Percentiles rank a stretch among this genome's conserved stretches.
Conservation (phyloP, 768 basidiomycete species). For the Mycena chlorophos region DNA sequence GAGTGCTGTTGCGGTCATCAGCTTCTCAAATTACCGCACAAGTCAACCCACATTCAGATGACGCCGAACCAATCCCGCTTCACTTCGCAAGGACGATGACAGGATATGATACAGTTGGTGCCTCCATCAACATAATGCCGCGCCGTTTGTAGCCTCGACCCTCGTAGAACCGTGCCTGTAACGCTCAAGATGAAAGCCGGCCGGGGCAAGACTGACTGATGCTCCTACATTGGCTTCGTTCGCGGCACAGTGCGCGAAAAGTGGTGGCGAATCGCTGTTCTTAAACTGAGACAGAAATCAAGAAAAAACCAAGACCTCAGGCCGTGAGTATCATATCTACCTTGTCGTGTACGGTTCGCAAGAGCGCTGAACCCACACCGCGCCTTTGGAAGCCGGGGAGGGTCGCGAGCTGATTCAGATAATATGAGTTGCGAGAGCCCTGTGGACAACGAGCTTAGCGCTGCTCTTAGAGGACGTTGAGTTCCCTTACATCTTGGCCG, state of each 20-base stretch:
- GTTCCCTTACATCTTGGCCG: conserved; percentile 11
- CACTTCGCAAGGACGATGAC: conserved; percentile 21
- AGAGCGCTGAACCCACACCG: conserved; percentile 26
- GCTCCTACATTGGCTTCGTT: conserved; percentile 12
- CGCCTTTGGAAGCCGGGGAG: conserved; percentile 28
- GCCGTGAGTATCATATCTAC: conserved; percentile 6
- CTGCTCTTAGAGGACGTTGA: too few species aligned
- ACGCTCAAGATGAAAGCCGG: not conserved
- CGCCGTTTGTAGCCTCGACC: conserved; percentile 11
- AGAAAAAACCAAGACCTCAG: not conserved
- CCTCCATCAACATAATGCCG: conserved; percentile 12
- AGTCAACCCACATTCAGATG: too few species aligned
- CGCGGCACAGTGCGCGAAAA: conserved; percentile 16
- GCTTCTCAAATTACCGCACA: too few species aligned
- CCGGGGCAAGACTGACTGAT: not conserved
- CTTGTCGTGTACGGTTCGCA: conserved; percentile 31
- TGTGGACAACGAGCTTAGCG: too few species aligned
- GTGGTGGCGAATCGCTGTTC: conserved; percentile 3
- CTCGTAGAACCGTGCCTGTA: conserved; percentile 17
- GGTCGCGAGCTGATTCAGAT: conserved; percentile 31
- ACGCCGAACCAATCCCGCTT: conserved; percentile 4
- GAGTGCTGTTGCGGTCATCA: too few species aligned
- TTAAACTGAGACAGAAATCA: conserved; percentile 3
- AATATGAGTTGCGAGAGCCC: conserved; percentile 31
- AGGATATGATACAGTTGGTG: conserved; percentile 29